phyloP scores from a whole-genome alignment of 164 flowering plant species.

The Magnolia officinalis region DNA sequence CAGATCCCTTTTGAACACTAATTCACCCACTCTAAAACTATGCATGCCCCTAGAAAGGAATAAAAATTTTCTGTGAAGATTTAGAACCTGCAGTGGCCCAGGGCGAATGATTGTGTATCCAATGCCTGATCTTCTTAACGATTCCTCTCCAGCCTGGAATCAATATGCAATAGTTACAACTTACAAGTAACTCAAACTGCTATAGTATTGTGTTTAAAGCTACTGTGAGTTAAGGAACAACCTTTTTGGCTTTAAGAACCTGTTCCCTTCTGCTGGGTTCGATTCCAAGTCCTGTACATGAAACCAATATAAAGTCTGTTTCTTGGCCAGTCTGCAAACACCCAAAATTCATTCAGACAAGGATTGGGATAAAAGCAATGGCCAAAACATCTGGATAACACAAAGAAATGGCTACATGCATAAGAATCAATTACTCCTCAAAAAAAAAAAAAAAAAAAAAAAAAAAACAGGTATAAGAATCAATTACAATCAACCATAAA shows the following conservation, averaged over 20 bases:
- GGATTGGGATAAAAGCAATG: not conserved
- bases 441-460: not conserved
- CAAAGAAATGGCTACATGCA: not conserved
- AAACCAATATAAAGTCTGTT: conserved; percentile 90
- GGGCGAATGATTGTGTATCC: conserved; percentile 97
- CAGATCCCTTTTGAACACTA: too few species aligned
- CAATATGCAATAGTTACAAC: not conserved
- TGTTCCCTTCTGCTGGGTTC: conserved; percentile 85
- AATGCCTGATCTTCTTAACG: conserved; percentile 85
- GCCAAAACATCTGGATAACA: not conserved
- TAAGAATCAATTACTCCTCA: not conserved
- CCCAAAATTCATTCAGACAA: conserved; percentile 2
- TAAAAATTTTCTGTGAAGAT: not conserved
- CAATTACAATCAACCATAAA: not conserved
- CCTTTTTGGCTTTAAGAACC: conserved; percentile 91
- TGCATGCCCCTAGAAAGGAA: not conserved
- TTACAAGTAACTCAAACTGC: not conserved
- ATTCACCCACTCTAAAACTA: not conserved
- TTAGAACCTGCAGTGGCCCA: conserved; percentile 77
- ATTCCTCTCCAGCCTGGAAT: conserved; percentile 87
- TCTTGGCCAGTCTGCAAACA: conserved; percentile 87
- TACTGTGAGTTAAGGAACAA: conserved; percentile 15
- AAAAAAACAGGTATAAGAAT: not conserved
- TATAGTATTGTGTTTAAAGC: not conserved
- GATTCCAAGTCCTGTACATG: conserved; percentile 88